phyloP scores from a whole-genome alignment of 2,329 filamentous ascomycete species.

The Didymella glomerata region DNA sequence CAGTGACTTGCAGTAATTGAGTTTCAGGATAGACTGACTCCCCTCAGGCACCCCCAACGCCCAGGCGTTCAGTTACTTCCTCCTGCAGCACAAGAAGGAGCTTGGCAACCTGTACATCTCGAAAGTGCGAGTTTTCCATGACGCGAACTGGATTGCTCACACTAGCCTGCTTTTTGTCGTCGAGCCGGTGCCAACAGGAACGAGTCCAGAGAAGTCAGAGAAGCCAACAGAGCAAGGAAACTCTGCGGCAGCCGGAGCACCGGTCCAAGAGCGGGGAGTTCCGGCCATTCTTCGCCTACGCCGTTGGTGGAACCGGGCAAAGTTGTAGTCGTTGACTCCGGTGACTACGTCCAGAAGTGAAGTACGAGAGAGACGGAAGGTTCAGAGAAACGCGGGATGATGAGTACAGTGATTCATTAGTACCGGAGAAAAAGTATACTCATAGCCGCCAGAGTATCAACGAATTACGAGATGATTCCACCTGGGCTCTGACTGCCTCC shows the following conservation, averaged over 20 bases:
- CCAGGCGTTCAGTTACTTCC: slow-evolving; percentile 16
- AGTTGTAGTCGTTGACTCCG: neutral
- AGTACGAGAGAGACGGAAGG: too few species aligned
- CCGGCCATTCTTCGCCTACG: neutral
- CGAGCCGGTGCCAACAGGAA: neutral
- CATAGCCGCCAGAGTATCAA: neutral
- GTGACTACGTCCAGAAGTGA: neutral
- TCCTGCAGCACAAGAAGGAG: slow-evolving; percentile 12
- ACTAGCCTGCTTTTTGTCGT: neutral
- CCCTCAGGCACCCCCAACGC: slow-evolving; percentile 9
- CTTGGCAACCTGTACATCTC: slow-evolving; percentile 13
- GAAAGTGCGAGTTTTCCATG: neutral
- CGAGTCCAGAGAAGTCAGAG: neutral
- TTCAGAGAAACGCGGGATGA: neutral
- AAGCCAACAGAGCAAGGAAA: neutral
- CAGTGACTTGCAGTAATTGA: neutral
- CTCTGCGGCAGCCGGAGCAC: neutral
- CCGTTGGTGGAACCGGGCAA: neutral
- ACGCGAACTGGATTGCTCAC: neutral
- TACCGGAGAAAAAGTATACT: neutral
- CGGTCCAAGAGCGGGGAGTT: neutral
- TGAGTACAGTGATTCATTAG: neutral
- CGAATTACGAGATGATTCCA: neutral
- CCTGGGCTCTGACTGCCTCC: neutral
- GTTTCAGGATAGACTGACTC: neutral